Evolutionary conservation across 768 basidiomycete species (phyloP), one percentile per base, ranked within the genome.

Genomic region (Suillus lakei): DNA sequence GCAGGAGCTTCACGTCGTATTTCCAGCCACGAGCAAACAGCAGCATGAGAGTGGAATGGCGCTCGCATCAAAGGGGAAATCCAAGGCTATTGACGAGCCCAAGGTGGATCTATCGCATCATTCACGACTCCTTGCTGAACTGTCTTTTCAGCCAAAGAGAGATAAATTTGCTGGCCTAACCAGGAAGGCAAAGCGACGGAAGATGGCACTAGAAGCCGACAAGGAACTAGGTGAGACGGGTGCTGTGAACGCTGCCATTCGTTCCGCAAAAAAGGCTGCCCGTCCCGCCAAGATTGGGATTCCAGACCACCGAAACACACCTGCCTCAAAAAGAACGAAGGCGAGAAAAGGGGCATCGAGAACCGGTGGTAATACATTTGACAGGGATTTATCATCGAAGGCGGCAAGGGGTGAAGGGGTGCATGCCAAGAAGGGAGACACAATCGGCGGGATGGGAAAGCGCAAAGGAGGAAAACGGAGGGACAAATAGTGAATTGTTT

Each of bases 131-230:
- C 16, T 30, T 5, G 21, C n/a, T 39, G 10, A 59, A 59, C 9
- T 13, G 1, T 59, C 26, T 39, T 36, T 55, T 59, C 72, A 93
- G 91, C 88, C 88, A 21, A 91, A 91, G 75, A 84, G 91, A 69
- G 91, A 93, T 70, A 91, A 89, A 68, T 86, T 88, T 66, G 83
- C 91, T 8, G 96, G 96, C 12, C 84, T 98, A 13, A 91, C 95
- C n/a, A 88, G 97, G 66, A 89, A 85, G 72, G 88, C 85, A 60
- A 98, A 98, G 76, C 85, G 97, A 65, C 85, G 95, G 72, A 98
- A 96, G 79, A 82, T 96, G 80, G 90, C 91, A 8, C 82, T 86
- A 76, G 92, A 96, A 73, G 89, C 90, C 67, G 94, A 96, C 68
- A 85, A 87, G 60, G 88, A 89, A 62, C 63, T 79, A 5, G 85